Base-by-base conservation (phyloP, 805 yeast genomes). In the Metschnikowia anglica region DNA sequence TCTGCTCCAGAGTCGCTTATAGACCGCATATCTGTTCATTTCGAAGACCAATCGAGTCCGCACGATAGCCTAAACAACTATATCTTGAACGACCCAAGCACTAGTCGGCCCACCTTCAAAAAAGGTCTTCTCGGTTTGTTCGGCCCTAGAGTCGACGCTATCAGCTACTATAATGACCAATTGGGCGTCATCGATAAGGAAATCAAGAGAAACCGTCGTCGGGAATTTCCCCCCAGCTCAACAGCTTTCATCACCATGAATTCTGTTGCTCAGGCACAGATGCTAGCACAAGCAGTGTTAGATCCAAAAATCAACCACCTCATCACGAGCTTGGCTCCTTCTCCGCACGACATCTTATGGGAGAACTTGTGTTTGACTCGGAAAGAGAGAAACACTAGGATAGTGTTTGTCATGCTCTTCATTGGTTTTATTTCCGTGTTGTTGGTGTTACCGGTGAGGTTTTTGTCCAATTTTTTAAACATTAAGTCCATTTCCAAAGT, bases 261-360 rank as follows among this genome's bases (percentile, higher is more conserved):
- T 51, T 78, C 93, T 0, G 97, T 89, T 3, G 96, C 97, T 0
- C 83, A 89, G 52, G 97, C 98, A 2, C 99, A 91, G 61, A 84
- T 89, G 87, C 83, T 93, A 21, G 97, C 97, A 0, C 99, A 93
- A 61, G 93, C 97, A 0, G 90, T 91, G 0, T 62, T 93, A 44
- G 97, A 90, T 59, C 97, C 97, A 0, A 77, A 86, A 44, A 88
- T 93, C 6, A 83, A 86, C 58, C 86, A 81, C 44, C 68, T 93
- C 40, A 86, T 90, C 26, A 85, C 96, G 3, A 72, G 77, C 30
- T 67, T 89, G 43, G 98, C 98, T 0, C 98, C 98, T 0, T 95
- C 98, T 1, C 98, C 98, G 3, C 91, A 85, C 56, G 99, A 91
- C 60, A 85, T 91, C 18, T 81, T 88, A 30, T 91, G 99, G 99